phyloP scores from a whole-genome alignment of 352 stramenopile species.

The Pythium utonaiense region DNA sequence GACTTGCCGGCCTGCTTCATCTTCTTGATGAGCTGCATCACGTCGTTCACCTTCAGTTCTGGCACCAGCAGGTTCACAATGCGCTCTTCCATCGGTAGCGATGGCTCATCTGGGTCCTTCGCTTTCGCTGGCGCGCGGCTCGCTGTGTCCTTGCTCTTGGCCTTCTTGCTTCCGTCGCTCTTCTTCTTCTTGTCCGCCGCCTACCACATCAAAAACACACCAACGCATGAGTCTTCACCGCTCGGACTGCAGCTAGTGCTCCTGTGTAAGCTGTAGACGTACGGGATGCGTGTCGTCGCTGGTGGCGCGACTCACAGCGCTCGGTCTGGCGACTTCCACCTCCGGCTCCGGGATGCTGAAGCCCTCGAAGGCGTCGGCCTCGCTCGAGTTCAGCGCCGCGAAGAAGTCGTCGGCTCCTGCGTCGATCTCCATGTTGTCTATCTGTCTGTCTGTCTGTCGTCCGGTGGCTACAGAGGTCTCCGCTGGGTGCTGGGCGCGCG shows the following conservation, averaged over 20 bases:
- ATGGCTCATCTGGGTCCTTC: conserved; percentile 45
- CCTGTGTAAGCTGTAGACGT: not conserved
- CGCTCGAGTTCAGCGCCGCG: conserved; percentile 64
- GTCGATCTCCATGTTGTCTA: conserved; percentile 62
- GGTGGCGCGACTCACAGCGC: not conserved
- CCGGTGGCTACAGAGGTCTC: not conserved
- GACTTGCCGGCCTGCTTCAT: conserved; percentile 89
- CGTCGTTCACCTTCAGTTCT: conserved; percentile 83
- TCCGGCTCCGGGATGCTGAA: conserved; percentile 36
- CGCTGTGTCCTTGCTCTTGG: conserved; percentile 38
- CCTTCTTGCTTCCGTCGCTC: conserved; percentile 23
- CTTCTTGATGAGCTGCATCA: conserved; percentile 88
- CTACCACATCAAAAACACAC: not conserved
- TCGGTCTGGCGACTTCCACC: not conserved
- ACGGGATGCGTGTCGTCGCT: conserved; percentile 18
- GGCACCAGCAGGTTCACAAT: conserved; percentile 86
- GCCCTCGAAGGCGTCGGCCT: conserved; percentile 51
- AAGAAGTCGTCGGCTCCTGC: conserved; percentile 81
- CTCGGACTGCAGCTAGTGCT: not conserved
- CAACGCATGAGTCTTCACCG: not conserved
- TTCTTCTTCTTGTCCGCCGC: conserved; percentile 39
- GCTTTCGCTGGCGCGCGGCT: conserved; percentile 27
- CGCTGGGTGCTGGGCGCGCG: not conserved
- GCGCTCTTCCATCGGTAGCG: conserved; percentile 81
- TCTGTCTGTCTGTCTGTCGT: too few relatives aligned